Evolutionary conservation across 257 asterid genomes (phyloP).

Genomic region (Capsicum chinense): DNA sequence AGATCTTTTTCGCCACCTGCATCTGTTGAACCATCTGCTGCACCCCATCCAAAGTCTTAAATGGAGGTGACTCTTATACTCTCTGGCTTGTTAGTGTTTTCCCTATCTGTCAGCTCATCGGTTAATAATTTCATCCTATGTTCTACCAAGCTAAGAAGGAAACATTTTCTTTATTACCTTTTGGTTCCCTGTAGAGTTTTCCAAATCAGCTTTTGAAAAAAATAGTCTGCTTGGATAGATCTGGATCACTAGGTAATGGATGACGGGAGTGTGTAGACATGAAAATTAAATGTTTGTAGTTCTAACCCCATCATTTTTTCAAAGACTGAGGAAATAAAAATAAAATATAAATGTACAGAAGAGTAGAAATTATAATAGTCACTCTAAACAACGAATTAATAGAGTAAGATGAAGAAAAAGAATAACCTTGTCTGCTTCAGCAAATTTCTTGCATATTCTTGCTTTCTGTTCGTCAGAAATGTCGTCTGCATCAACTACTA

Average conservation of each 20-base stretch:
- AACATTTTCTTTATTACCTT: not conserved
- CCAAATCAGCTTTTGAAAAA: slow-evolving; percentile 7
- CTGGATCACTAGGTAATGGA: not conserved
- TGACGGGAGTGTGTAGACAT: not conserved
- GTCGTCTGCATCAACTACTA: slow-evolving; percentile 67
- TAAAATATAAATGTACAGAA: not conserved
- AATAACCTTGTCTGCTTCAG: slow-evolving; percentile 88
- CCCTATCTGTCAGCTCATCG: not conserved
- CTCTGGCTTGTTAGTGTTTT: slow-evolving; percentile 4
- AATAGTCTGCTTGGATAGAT: slow-evolving; percentile 2
- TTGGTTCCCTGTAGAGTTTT: not conserved
- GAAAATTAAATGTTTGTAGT: not conserved
- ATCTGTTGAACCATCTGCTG: slow-evolving; percentile 62
- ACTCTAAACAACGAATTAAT: not conserved
- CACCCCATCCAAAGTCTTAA: slow-evolving; percentile 71
- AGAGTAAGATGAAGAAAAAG: slow-evolving; percentile 25
- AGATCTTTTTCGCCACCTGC: slow-evolving; percentile 71
- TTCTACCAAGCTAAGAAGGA: slow-evolving; percentile 3
- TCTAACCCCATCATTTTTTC: not conserved
- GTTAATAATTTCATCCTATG: slow-evolving; percentile 6
- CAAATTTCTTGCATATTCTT: slow-evolving; percentile 86
- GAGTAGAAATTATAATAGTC: not conserved
- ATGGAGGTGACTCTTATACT: slow-evolving; percentile 64
- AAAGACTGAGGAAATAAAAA: not conserved
- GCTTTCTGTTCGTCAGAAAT: slow-evolving; percentile 85